Percentiles rank a stretch among this genome's conserved stretches.
These are phyloP conservation scores for Mortierella sp. DNA, from an alignment of 371 early-diverging fungal genomes.

Conservation along the genomic window DNA sequence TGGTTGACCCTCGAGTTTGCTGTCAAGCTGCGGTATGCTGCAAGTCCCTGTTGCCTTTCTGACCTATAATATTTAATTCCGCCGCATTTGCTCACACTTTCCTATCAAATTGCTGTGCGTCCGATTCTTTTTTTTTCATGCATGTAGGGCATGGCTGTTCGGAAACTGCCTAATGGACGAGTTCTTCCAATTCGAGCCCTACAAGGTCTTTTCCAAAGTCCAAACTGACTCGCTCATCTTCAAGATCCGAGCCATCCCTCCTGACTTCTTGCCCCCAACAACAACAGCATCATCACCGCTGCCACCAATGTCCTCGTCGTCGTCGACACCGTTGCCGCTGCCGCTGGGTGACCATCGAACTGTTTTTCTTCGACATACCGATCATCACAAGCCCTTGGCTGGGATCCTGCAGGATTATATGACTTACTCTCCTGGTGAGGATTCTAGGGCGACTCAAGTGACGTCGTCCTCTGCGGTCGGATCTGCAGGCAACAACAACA, in stretches of 20 bases:
- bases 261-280: background rate
- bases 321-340: slow-evolving; percentile 19
- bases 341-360: slow-evolving; percentile 24
- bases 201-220: slow-evolving; percentile 75
- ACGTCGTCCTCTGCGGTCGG: background rate
- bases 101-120: background rate
- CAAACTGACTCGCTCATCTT: slow-evolving; percentile 79
- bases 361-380: slow-evolving; percentile 61
- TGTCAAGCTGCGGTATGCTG: slow-evolving; percentile 56
- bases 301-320: background rate
- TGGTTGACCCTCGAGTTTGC: slow-evolving; percentile 77
- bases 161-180: slow-evolving; percentile 66
- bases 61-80: background rate
- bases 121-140: background rate
- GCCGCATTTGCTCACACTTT: background rate
- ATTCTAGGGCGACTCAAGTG: background rate
- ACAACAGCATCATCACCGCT: background rate
- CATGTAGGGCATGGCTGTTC: slow-evolving; percentile 69
- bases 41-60: background rate
- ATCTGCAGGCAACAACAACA: background rate
- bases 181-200: slow-evolving; percentile 75
- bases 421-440: background rate
- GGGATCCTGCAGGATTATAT: slow-evolving; percentile 46
- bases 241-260: slow-evolving; percentile 46
- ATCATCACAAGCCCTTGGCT: slow-evolving; percentile 44